phyloP scores from a whole-genome alignment of 202 grass and related monocot species.

The Saccharum hybrid region DNA sequence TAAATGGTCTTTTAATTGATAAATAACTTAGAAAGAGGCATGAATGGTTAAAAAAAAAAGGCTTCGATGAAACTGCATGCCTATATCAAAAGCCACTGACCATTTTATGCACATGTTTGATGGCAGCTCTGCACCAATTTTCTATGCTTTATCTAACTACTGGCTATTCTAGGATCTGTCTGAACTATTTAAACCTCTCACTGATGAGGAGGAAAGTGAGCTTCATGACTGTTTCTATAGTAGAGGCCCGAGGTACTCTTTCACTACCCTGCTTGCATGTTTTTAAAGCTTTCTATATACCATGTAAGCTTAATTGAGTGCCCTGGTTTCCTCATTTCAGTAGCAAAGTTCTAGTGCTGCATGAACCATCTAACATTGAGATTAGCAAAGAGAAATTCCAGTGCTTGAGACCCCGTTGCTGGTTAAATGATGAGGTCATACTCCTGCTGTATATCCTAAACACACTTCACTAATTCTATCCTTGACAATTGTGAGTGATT shows the following conservation, averaged over 20 bases:
- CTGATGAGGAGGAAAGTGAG: constrained; percentile 60
- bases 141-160: constrained; percentile 23
- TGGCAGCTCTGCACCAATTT: neutral
- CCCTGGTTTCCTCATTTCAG: constrained; percentile 38
- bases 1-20: neutral
- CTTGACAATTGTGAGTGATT: constrained; percentile 40
- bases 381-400: constrained; percentile 67
- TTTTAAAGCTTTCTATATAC: constrained; percentile 28
- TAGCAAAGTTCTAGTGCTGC: constrained; percentile 57
- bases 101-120: constrained; percentile 13
- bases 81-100: neutral
- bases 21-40: neutral
- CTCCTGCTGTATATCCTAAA: constrained; percentile 26
- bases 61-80: neutral
- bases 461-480: constrained; percentile 7
- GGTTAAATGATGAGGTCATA: constrained; percentile 95
- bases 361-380: constrained; percentile 82
- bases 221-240: constrained; percentile 49
- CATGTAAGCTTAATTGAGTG: neutral
- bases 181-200: constrained; percentile 62
- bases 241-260: constrained; percentile 50
- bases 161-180: constrained; percentile 57
- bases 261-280: constrained; percentile 8
- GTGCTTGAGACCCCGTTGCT: constrained; percentile 68
- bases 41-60: neutral